Conservation (phyloP, 495 filamentous ascomycete species). For the Podospora pseudoanserina region DNA sequence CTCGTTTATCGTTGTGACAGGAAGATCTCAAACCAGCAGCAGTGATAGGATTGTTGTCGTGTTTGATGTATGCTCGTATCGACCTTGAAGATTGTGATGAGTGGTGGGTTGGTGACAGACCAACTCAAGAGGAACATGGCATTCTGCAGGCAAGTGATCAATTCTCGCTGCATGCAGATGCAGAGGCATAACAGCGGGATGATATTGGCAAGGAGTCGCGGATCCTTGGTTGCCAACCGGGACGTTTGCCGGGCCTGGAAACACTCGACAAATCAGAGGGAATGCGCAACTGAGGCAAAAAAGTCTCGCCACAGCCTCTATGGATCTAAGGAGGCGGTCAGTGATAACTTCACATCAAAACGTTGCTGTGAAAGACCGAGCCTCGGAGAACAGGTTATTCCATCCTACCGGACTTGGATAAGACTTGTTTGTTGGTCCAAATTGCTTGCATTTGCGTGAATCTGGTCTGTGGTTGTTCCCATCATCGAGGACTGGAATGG, state of each 20-base stretch:
- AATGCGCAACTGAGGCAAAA: neutral
- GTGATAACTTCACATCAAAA: neutral
- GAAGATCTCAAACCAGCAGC: neutral
- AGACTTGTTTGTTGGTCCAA: no score
- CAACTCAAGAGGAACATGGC: neutral
- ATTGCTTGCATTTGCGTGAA: no score
- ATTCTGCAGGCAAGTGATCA: neutral
- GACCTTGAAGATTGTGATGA: neutral
- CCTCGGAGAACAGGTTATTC: neutral
- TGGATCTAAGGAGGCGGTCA: neutral
- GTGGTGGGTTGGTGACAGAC: neutral
- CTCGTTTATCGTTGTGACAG: neutral
- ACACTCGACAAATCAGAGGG: conserved; percentile 11
- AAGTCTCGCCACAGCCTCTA: neutral
- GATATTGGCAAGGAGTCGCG: conserved; percentile 9
- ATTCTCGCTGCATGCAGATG: conserved; percentile 4
- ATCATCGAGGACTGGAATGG: neutral
- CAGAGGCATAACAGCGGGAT: conserved; percentile 9
- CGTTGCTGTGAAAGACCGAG: neutral
- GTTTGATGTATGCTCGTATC: neutral
- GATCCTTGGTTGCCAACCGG: conserved; percentile 3
- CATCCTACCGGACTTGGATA: neutral
- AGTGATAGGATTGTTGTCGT: neutral
- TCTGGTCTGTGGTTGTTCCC: neutral
- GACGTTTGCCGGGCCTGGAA: conserved; percentile 13